Evolutionary conservation across 2,329 filamentous ascomycete species (phyloP).

Genomic region (Aspergillus ustus): DNA sequence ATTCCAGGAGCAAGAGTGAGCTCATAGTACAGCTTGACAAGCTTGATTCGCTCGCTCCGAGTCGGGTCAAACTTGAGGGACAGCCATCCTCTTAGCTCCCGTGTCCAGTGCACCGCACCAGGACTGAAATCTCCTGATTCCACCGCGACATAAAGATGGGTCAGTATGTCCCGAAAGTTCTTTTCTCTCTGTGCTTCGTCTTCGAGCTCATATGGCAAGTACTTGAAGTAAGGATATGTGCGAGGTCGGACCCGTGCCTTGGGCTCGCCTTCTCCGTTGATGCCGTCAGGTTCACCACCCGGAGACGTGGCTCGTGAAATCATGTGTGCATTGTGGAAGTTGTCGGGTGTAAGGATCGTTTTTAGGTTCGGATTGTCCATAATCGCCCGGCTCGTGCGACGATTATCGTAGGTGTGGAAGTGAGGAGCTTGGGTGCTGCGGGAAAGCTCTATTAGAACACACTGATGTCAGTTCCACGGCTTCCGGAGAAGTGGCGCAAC

Average conservation of each 20-base stretch:
- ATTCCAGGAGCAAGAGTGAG: conserved; percentile 88
- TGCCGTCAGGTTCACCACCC: conserved; percentile 57
- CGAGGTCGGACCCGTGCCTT: conserved; percentile 76
- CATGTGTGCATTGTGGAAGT: conserved; percentile 60
- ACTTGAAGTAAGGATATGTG: conserved; percentile 90
- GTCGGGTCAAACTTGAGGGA: conserved; percentile 97
- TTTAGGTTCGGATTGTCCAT: conserved; percentile 43
- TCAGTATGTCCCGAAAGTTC: conserved; percentile 84
- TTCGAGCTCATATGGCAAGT: conserved; percentile 88
- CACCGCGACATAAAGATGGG: conserved; percentile 89
- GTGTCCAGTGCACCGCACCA: conserved; percentile 94
- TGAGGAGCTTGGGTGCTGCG: conserved; percentile 28
- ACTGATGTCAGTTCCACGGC: conserved; percentile 30
- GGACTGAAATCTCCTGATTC: conserved; percentile 92
- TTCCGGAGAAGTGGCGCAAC: background rate
- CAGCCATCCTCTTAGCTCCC: conserved; percentile 93
- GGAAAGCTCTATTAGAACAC: conserved; percentile 31
- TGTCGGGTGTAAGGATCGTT: conserved; percentile 43
- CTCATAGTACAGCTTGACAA: conserved; percentile 93
- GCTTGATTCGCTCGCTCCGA: conserved; percentile 76
- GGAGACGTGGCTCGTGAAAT: conserved; percentile 87
- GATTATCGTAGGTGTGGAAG: conserved; percentile 22
- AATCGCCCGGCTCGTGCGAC: conserved; percentile 26
- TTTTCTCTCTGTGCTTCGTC: conserved; percentile 75
- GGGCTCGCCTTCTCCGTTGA: conserved; percentile 59